A percentile compares a stretch with the other conserved stretches of the same genome.
phyloP scores from a whole-genome alignment of 305 asterid species.

The Rubia peregrina region DNA sequence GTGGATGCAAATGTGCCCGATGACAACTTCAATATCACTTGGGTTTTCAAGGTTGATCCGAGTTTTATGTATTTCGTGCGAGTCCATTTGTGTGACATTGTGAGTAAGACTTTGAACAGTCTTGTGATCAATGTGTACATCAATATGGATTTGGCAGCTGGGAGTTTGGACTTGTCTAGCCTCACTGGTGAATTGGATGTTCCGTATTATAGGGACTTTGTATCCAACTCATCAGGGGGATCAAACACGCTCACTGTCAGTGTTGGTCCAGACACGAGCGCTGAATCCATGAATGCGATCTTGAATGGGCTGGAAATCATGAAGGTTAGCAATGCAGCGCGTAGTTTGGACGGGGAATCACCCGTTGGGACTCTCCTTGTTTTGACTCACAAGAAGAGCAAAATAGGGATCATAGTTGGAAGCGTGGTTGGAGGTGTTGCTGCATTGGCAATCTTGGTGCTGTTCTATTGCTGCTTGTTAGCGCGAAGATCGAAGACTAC shows the following conservation, averaged over 20 bases:
- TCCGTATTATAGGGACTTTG: slow-evolving; percentile 69
- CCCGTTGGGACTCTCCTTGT: slow-evolving; percentile 57
- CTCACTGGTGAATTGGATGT: slow-evolving; percentile 58
- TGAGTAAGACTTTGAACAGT: slow-evolving; percentile 64
- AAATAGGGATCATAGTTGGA: slow-evolving; percentile 42
- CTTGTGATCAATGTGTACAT: slow-evolving; percentile 67
- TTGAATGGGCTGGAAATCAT: slow-evolving; percentile 90
- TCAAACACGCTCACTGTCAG: slow-evolving; percentile 64
- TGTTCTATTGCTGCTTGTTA: slow-evolving; percentile 57
- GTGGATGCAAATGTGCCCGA: slow-evolving; percentile 71
- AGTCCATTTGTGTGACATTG: slow-evolving; percentile 90
- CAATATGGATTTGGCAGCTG: slow-evolving; percentile 56
- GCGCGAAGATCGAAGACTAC: slow-evolving; percentile 60
- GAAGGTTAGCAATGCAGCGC: slow-evolving; percentile 86
- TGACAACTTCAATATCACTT: slow-evolving; percentile 87
- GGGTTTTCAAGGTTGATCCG: slow-evolving; percentile 88
- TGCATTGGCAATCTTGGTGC: slow-evolving; percentile 43
- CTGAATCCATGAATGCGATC: slow-evolving; percentile 56
- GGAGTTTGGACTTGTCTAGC: slow-evolving; percentile 59
- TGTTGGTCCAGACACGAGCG: slow-evolving; percentile 67
- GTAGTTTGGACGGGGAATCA: slow-evolving; percentile 69
- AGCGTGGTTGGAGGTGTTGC: slow-evolving; percentile 45
- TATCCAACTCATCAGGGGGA: slow-evolving; percentile 37
- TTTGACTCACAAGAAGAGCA: slow-evolving; percentile 38
- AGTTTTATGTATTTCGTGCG: slow-evolving; percentile 61